Conservation (phyloP, 179 eudicot genomes). For the Beta lomatogona region DNA sequence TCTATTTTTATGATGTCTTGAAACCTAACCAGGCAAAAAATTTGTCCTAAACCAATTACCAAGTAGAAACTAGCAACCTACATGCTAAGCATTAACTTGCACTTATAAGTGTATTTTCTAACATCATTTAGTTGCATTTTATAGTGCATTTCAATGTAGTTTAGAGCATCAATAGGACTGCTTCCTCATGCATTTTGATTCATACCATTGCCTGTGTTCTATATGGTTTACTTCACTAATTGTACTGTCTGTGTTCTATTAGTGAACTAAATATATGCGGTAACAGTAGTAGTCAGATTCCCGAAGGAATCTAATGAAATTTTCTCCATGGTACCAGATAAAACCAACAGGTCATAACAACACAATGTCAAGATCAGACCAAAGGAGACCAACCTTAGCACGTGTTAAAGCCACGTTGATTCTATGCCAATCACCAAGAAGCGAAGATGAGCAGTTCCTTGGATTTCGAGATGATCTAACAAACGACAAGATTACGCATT, state of each 20-base stretch:
- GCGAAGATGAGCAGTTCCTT: constrained; percentile 65
- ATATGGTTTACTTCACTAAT: no score
- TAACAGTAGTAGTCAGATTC: not conserved
- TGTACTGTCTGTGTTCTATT: not conserved
- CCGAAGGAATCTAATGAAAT: no score
- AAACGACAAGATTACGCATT: constrained; percentile 87
- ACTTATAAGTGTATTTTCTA: not conserved
- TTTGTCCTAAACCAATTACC: no score
- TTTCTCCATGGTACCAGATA: not conserved
- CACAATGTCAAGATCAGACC: constrained; percentile 10
- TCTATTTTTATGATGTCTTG: not conserved
- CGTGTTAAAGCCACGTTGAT: constrained; percentile 96
- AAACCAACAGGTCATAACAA: not conserved
- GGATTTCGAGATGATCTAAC: constrained; percentile 74
- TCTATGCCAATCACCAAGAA: constrained; percentile 99
- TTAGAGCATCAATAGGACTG: not conserved
- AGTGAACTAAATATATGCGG: not conserved
- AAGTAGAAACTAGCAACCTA: no score
- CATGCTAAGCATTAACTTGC: not conserved
- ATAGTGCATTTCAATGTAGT: not conserved
- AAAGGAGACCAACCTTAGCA: constrained; percentile 65
- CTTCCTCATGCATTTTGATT: not conserved
- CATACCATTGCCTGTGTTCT: no score
- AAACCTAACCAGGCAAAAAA: not conserved
- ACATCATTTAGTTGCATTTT: not conserved